A percentile compares a stretch with the other conserved stretches of the same genome.
phyloP scores from a whole-genome alignment of 306 rosid genomes.

The Vachellia pachyceras region DNA sequence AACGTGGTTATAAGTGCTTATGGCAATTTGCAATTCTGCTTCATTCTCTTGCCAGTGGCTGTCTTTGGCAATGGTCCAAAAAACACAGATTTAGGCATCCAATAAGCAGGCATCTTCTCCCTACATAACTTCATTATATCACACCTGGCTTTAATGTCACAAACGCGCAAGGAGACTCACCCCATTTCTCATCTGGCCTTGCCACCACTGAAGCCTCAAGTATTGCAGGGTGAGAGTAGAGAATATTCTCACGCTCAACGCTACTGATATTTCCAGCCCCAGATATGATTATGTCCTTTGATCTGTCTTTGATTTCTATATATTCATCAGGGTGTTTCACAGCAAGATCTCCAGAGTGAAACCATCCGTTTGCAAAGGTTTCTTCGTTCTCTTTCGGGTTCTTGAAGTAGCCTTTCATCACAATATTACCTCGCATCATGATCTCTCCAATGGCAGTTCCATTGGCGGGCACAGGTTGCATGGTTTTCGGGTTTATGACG shows the following conservation, averaged over 20 bases:
- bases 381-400: slow-evolving; percentile 86
- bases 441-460: slow-evolving; percentile 88
- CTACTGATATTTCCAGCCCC: slow-evolving; percentile 97
- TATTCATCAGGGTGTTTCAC: slow-evolving; percentile 94
- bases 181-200: slow-evolving; percentile 88
- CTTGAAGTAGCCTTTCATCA: slow-evolving; percentile 96
- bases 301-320: slow-evolving; percentile 91
- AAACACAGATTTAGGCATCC: slow-evolving; percentile 78
- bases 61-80: slow-evolving; percentile 81
- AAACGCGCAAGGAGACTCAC: slow-evolving; percentile 91
- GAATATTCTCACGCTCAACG: slow-evolving; percentile 75
- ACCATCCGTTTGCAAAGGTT: slow-evolving; percentile 87
- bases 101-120: slow-evolving; percentile 80
- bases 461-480: slow-evolving; percentile 83
- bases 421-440: slow-evolving; percentile 79
- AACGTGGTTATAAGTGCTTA: too few relatives aligned
- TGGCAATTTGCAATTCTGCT: slow-evolving; percentile 85
- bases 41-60: slow-evolving; percentile 83
- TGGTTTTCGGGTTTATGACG: slow-evolving; percentile 60
- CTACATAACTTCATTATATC: slow-evolving; percentile 78
- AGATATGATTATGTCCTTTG: slow-evolving; percentile 93
- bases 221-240: slow-evolving; percentile 75
- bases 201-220: slow-evolving; percentile 89
- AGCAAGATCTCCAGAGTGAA: slow-evolving; percentile 91
- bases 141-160: slow-evolving; percentile 75